phyloP scores from a whole-genome alignment of 345 rosid species.

The Eucalyptus victrix region DNA sequence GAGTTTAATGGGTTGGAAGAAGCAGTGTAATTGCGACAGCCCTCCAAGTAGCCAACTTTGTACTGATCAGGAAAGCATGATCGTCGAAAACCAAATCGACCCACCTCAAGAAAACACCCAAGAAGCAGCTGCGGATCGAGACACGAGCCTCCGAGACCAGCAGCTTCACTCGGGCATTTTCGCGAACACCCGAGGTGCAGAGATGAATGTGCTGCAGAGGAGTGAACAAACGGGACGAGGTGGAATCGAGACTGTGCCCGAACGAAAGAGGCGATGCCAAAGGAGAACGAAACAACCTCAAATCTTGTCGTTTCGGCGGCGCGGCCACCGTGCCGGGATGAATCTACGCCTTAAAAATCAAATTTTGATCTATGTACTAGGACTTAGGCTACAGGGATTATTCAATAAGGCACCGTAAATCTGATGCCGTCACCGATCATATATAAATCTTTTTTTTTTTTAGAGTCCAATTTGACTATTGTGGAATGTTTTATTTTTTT shows the following conservation, averaged over 20 bases:
- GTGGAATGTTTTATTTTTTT: neutral
- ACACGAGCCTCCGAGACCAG: neutral
- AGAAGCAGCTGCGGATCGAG: neutral
- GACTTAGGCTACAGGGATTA: neutral
- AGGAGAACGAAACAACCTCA: neutral
- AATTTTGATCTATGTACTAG: neutral
- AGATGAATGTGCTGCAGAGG: fast-evolving
- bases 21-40: neutral
- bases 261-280: neutral
- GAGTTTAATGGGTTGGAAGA: neutral
- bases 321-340: neutral
- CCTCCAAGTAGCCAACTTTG: neutral
- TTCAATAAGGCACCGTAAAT: neutral
- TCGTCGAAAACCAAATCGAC: neutral
- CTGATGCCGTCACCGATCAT: neutral
- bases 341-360: neutral
- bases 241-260: neutral
- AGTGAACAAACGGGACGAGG: neutral
- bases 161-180: neutral
- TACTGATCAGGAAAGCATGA: neutral
- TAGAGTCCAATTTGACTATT: fast-evolving
- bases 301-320: neutral
- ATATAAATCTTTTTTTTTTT: neutral
- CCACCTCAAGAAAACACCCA: neutral
- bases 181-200: neutral